phyloP scores from a whole-genome alignment of 805 yeast genomes.

The Clavispora phyllophila region DNA sequence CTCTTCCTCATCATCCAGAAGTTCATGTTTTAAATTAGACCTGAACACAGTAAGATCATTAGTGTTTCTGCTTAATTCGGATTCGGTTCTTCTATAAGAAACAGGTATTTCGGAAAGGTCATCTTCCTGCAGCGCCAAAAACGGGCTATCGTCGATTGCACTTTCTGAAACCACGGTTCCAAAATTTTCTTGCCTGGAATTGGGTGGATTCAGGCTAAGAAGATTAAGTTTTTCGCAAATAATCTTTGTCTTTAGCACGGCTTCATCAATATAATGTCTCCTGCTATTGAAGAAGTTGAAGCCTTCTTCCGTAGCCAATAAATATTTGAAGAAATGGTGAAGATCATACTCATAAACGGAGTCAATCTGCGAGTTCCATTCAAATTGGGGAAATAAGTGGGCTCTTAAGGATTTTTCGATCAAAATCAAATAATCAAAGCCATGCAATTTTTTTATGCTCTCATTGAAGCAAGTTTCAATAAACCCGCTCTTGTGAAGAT shows the following conservation, averaged over 20 bases:
- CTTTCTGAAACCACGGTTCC: background rate
- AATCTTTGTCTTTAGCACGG: conserved; percentile 17
- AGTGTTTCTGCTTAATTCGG: background rate
- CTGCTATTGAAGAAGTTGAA: conserved; percentile 46
- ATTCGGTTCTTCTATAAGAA: background rate
- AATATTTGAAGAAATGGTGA: conserved; percentile 70
- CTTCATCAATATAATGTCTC: conserved; percentile 35
- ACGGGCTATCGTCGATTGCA: background rate
- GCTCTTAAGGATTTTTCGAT: conserved; percentile 8
- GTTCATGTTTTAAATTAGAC: background rate
- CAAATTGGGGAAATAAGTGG: conserved; percentile 22
- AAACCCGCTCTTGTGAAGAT: conserved; percentile 45
- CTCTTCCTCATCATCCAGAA: conserved; percentile 15
- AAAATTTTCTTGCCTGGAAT: background rate
- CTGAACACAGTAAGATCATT: background rate
- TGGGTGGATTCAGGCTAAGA: background rate
- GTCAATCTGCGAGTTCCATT: background rate
- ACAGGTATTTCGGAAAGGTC: background rate
- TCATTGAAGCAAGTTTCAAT: conserved; percentile 8
- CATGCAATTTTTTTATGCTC: conserved; percentile 7
- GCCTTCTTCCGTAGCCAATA: conserved; percentile 80
- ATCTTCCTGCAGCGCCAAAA: background rate
- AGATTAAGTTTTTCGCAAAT: conserved; percentile 8
- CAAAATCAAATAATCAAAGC: conserved; percentile 7
- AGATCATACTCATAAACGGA: conserved; percentile 1